phyloP scores from a whole-genome alignment of 2,329 filamentous ascomycete species.

The Colletotrichum abscissum region DNA sequence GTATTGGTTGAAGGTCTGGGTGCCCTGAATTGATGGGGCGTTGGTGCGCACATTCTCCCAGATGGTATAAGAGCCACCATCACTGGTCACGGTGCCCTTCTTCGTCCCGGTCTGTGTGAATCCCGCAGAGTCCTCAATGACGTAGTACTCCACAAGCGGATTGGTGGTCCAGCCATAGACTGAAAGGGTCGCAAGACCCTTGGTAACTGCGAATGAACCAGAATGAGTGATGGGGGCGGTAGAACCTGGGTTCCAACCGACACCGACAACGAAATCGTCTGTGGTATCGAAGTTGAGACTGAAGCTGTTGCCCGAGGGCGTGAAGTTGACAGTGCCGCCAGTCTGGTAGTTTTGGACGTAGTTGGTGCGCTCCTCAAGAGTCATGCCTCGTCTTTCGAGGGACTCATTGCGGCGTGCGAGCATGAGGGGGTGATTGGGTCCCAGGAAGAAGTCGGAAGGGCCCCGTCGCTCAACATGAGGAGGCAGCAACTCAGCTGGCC shows the following conservation, averaged over 20 bases:
- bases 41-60: constrained; percentile 51
- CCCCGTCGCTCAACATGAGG: not conserved
- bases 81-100: constrained; percentile 45
- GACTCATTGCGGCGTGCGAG: not conserved
- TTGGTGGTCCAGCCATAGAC: constrained; percentile 68
- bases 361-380: constrained; percentile 22
- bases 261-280: constrained; percentile 36
- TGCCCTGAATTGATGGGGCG: constrained; percentile 59
- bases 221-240: constrained; percentile 1
- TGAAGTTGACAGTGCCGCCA: constrained; percentile 34
- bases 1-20: constrained; percentile 61
- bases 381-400: constrained; percentile 7
- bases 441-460: not conserved
- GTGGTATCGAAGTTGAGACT: constrained; percentile 34
- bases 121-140: constrained; percentile 54
- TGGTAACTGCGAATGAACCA: constrained; percentile 5
- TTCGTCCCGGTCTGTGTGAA: constrained; percentile 39
- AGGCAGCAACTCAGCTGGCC: not conserved
- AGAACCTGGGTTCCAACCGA: constrained; percentile 31
- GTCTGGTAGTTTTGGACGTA: constrained; percentile 37
- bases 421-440: not conserved
- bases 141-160: constrained; percentile 69
- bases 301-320: constrained; percentile 30
- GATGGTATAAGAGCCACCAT: constrained; percentile 49
- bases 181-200: constrained; percentile 10